Conservation (phyloP, 805 yeast genomes). For the Myxozyma neotropica region DNA sequence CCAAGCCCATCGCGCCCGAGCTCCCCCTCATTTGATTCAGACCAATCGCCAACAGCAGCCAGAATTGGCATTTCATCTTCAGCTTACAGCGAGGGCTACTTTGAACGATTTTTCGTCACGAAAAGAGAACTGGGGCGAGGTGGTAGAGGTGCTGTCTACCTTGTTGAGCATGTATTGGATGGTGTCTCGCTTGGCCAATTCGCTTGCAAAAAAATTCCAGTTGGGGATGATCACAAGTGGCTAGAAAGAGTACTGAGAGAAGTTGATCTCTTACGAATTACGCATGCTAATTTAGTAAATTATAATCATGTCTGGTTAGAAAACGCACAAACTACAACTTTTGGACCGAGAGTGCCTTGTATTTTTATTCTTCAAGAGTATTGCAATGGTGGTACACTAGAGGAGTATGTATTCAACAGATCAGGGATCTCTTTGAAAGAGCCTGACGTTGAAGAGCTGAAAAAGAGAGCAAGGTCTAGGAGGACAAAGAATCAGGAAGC, state of each 20-base stretch:
- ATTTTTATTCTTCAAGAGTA: slow-evolving; percentile 84
- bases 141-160: slow-evolving; percentile 79
- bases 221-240: slow-evolving; percentile 74
- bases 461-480: slow-evolving; percentile 40
- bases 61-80: slow-evolving; percentile 48
- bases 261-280: slow-evolving; percentile 64
- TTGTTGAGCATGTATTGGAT: slow-evolving; percentile 80
- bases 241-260: slow-evolving; percentile 72
- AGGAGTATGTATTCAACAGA: slow-evolving; percentile 55
- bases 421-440: slow-evolving; percentile 23
- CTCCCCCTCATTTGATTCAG: neutral
- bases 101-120: slow-evolving; percentile 62
- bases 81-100: slow-evolving; percentile 82
- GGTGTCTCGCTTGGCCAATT: slow-evolving; percentile 72
- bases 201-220: slow-evolving; percentile 82
- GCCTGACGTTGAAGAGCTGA: slow-evolving; percentile 44
- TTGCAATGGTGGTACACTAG: slow-evolving; percentile 86
- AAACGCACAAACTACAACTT: slow-evolving; percentile 54
- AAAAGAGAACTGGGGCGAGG: slow-evolving; percentile 73
- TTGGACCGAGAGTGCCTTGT: slow-evolving; percentile 66
- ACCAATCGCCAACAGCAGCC: neutral
- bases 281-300: slow-evolving; percentile 67
- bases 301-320: slow-evolving; percentile 95
- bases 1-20: neutral
- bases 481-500: neutral